Conservation (phyloP, 140 eudicot species). For the Ambrosia hybrid region DNA sequence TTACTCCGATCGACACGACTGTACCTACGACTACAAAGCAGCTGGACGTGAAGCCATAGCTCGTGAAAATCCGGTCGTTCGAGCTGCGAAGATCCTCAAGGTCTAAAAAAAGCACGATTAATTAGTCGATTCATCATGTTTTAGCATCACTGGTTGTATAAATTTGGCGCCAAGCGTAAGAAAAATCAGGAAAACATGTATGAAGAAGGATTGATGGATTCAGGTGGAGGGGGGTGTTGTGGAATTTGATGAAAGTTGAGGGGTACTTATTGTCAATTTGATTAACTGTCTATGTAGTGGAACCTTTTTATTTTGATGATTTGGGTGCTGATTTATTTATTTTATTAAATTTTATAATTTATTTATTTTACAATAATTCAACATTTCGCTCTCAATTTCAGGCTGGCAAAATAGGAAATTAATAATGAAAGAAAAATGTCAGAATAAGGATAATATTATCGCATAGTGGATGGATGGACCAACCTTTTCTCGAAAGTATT, state of each 20-base stretch:
- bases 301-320: constrained; percentile 27
- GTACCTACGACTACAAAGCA: constrained; percentile 55
- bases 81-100: constrained; percentile 54
- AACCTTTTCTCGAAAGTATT: constrained; percentile 30
- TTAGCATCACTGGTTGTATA: constrained; percentile 28
- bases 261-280: constrained; percentile 49
- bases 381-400: constrained; percentile 33
- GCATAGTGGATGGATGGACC: constrained; percentile 42
- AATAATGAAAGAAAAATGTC: constrained; percentile 18
- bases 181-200: neutral
- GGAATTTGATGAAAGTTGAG: constrained; percentile 37
- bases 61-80: constrained; percentile 63
- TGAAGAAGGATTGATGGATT: neutral
- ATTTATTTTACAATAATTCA: neutral
- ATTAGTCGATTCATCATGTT: constrained; percentile 14
- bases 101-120: constrained; percentile 29
- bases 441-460: constrained; percentile 25
- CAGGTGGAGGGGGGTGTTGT: constrained; percentile 30
- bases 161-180: constrained; percentile 28
- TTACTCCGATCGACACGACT: constrained; percentile 67
- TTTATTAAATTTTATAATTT: constrained; percentile 12
- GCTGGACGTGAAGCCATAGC: constrained; percentile 68
- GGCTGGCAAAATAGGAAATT: constrained; percentile 33
- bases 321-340: constrained; percentile 19
- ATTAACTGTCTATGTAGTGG: constrained; percentile 36